Evolutionary conservation across 148 eudicot species (phyloP), one percentile per base, ranked within the genome.

Genomic region (Heliosperma pusillum): DNA sequence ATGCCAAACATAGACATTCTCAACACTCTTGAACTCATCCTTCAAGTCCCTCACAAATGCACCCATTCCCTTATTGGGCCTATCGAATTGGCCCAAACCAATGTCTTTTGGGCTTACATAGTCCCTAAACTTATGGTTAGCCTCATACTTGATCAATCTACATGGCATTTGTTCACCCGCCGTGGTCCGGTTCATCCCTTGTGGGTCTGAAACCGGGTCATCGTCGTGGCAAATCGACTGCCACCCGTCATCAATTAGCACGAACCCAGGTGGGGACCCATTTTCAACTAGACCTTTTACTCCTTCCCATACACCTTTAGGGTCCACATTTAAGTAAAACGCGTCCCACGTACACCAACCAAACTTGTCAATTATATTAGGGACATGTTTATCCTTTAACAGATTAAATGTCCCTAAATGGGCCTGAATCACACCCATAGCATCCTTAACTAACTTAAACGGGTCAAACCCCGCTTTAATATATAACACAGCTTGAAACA

Each of bases 271-370:
- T 36, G 10, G 42, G 10, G 9, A 8, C 42, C 42, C 42, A 10
- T 36, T 36, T 36, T 36, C 9, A 10, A 36, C 42, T 36, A 36
- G 42, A 36, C 42, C 42, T 7, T 36, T 36, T 36, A 36, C 42
- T 0, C 42, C 42, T 36, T 36, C 42, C 42, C 42, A 36, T 7
- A 36, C 10, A 36, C 42, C 95, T 10, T 81, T 73, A 10, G 97
- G 95, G 20, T 90, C 84, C 58, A 91, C 94, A 25, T 68, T 78
- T 2, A 88, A 85, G 77, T 91, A 89, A 52, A 91, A 91, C 2
- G 94, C 92, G 45, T 91, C 94, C 97, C 97, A 89, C 6, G 97
- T 91, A 76, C 97, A 91, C 97, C 97, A 92, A 30, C 95, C 97
- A 72, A 92, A 92, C 36, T 87, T 88, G 74, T 92, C 95, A 60